These are phyloP conservation scores for Phytophthora europaea DNA, from an alignment of 352 stramenopile species.

Conservation along the genomic window DNA sequence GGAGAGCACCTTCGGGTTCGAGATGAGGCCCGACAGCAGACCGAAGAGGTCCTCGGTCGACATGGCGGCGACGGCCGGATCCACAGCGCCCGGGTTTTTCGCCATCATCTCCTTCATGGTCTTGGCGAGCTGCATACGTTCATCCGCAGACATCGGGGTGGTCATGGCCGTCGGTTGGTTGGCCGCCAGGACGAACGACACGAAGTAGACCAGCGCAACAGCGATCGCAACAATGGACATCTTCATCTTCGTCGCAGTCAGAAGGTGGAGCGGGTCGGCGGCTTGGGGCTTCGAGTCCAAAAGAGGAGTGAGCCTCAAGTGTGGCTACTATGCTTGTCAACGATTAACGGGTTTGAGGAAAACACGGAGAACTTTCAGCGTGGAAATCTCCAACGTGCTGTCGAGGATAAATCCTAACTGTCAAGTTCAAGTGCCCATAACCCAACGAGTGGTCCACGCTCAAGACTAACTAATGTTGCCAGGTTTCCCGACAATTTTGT, in stretches of 20 bases:
- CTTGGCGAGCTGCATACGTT: slow-evolving; percentile 21
- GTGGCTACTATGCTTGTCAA: no score
- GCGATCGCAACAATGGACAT: slow-evolving; percentile 3
- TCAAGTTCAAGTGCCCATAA: no score
- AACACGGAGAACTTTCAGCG: neutral
- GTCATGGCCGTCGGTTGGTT: slow-evolving; percentile 4
- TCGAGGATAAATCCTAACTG: no score
- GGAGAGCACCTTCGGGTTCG: slow-evolving; percentile 7
- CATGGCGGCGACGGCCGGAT: neutral
- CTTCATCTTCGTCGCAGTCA: slow-evolving; percentile 1
- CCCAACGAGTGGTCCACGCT: no score
- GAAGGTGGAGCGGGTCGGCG: neutral
- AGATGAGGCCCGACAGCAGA: slow-evolving; percentile 1
- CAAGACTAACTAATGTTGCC: no score
- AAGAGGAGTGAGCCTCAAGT: neutral
- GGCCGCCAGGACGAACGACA: slow-evolving; percentile 10
- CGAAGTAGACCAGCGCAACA: slow-evolving; percentile 10
- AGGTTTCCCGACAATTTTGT: no score
- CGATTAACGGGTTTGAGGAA: neutral
- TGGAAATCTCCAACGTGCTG: no score
- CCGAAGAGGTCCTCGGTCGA: slow-evolving; percentile 17
- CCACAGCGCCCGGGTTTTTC: neutral
- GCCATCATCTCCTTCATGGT: slow-evolving; percentile 18
- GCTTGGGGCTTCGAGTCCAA: slow-evolving; percentile 7
- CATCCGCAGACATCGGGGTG: neutral